Conservation (phyloP, 257 asterid genomes). For the Leonotis leonurus region DNA sequence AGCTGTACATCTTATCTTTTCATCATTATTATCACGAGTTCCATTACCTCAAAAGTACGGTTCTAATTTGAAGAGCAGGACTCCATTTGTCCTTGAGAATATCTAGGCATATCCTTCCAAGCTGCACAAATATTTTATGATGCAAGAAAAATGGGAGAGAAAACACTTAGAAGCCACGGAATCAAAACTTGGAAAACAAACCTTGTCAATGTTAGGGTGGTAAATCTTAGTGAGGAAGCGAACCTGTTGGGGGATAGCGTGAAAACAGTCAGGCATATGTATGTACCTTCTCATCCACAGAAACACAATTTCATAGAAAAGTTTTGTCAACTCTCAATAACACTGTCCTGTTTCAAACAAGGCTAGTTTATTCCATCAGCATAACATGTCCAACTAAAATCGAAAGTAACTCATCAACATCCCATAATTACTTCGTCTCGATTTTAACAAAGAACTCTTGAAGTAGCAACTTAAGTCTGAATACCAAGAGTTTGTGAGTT, state of each 20-base stretch:
- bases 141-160: background rate
- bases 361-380: conserved; percentile 10
- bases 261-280: conserved; percentile 18
- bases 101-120: conserved; percentile 98
- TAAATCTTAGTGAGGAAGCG: conserved; percentile 98
- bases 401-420: background rate
- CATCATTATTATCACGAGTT: background rate
- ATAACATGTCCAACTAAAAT: background rate
- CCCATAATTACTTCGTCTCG: conserved; percentile 2
- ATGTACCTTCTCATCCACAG: conserved; percentile 12
- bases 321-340: conserved; percentile 3
- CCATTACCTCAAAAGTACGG: conserved; percentile 87
- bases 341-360: conserved; percentile 9
- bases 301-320: conserved; percentile 15
- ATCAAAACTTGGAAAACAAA: conserved; percentile 21
- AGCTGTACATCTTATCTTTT: background rate
- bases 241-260: conserved; percentile 48
- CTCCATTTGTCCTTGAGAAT: conserved; percentile 99
- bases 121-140: conserved; percentile 45
- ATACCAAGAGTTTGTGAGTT: conserved; percentile 2
- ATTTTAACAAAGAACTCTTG: background rate
- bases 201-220: conserved; percentile 99
- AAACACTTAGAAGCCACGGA: background rate
- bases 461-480: conserved; percentile 1
- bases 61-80: conserved; percentile 99